phyloP scores from a whole-genome alignment of 768 basidiomycete genomes.

The Amanita rimosa region DNA sequence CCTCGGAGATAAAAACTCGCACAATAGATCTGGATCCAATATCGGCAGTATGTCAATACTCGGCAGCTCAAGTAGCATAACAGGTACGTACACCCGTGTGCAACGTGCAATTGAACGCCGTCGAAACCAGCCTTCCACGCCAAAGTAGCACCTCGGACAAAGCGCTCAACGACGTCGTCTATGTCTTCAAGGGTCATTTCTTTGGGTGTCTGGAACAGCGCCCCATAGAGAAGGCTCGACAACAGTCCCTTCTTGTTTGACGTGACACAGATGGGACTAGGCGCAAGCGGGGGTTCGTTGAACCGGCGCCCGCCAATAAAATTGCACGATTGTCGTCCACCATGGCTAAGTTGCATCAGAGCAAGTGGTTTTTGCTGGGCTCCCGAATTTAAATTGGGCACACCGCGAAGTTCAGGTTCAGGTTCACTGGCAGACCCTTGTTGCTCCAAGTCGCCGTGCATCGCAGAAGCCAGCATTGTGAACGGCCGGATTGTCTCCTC shows the following conservation, averaged over 20 bases:
- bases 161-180: constrained; percentile 43
- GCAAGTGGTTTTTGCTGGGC: constrained; percentile 28
- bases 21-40: neutral
- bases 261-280: constrained; percentile 50
- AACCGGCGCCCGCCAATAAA: constrained; percentile 56
- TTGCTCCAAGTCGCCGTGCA: constrained; percentile 25
- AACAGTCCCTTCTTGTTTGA: constrained; percentile 16
- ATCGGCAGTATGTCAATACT: neutral
- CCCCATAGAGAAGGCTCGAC: constrained; percentile 27
- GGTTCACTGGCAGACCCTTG: no score
- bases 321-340: constrained; percentile 74
- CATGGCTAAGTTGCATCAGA: constrained; percentile 78
- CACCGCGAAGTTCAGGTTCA: no score
- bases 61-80: neutral
- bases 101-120: constrained; percentile 76
- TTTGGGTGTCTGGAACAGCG: constrained; percentile 52
- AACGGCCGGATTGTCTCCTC: constrained; percentile 39
- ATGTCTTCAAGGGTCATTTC: constrained; percentile 54
- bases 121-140: constrained; percentile 70
- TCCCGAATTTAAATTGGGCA: neutral
- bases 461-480: constrained; percentile 32
- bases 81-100: constrained; percentile 66
- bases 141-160: constrained; percentile 54
- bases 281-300: constrained; percentile 54
- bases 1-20: constrained; percentile 1